A percentile compares a stretch with the other conserved stretches of the same genome.
Evolutionary conservation across 1,284 basidiomycete species (phyloP).

Genomic region (Malassezia pachydermatis): DNA sequence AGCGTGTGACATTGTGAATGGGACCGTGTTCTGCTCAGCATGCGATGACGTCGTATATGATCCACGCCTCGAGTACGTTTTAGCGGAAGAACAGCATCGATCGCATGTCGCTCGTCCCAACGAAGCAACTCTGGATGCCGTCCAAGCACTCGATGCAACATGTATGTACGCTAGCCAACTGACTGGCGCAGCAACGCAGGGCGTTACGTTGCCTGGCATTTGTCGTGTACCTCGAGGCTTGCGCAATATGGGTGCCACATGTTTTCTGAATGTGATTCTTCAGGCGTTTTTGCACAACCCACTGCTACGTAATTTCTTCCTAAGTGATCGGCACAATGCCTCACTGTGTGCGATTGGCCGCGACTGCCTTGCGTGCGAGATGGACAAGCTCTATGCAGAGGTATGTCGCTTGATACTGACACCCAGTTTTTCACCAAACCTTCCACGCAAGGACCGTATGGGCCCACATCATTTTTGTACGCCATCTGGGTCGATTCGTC

Average conservation of each 20-base stretch:
- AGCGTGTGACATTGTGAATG: slow-evolving; percentile 38
- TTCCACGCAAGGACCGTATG: slow-evolving; percentile 56
- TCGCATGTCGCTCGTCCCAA: slow-evolving; percentile 15
- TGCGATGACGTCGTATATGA: slow-evolving; percentile 43
- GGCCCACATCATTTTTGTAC: slow-evolving; percentile 71
- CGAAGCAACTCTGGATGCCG: slow-evolving; percentile 15
- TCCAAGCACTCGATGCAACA: slow-evolving; percentile 3
- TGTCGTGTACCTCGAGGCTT: slow-evolving; percentile 64
- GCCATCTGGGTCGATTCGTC: slow-evolving; percentile 67
- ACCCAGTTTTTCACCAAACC: slow-evolving; percentile 26
- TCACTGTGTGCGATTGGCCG: slow-evolving; percentile 56
- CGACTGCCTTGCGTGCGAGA: slow-evolving; percentile 81
- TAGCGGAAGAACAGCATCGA: slow-evolving; percentile 19
- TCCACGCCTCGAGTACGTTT: slow-evolving; percentile 28
- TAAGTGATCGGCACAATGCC: slow-evolving; percentile 71
- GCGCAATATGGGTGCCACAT: slow-evolving; percentile 85
- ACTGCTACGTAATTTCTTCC: slow-evolving; percentile 75
- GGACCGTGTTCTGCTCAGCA: slow-evolving; percentile 36
- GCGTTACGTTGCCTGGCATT: slow-evolving; percentile 3
- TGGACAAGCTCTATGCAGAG: slow-evolving; percentile 82
- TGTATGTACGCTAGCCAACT: slow-evolving; percentile 4
- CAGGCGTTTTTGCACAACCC: slow-evolving; percentile 91
- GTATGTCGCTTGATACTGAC: slow-evolving; percentile 56
- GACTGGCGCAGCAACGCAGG: not conserved
- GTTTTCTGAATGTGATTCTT: slow-evolving; percentile 83